phyloP scores from a whole-genome alignment of 106 monocot genomes.

The Dendrobium huoshanense region DNA sequence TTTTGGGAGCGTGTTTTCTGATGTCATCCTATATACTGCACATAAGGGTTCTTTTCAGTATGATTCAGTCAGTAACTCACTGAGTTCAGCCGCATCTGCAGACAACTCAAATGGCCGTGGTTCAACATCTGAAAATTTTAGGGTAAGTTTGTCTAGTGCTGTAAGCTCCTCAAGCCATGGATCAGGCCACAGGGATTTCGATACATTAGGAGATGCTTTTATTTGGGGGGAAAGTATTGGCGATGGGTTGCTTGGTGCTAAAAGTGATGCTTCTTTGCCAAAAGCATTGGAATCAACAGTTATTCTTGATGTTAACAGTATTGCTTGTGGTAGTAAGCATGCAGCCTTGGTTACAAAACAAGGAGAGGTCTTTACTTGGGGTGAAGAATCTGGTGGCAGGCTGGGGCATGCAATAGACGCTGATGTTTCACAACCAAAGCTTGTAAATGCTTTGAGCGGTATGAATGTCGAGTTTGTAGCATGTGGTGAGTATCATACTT shows the following conservation, averaged over 20 bases:
- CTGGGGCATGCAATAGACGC: conserved; percentile 55
- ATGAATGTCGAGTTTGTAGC: conserved; percentile 40
- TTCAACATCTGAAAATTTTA: conserved; percentile 38
- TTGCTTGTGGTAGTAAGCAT: conserved; percentile 61
- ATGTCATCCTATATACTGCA: conserved; percentile 43
- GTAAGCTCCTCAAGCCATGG: conserved; percentile 62
- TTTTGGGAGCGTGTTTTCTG: conserved; percentile 43
- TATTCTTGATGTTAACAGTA: conserved; percentile 37
- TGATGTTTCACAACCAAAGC: conserved; percentile 52
- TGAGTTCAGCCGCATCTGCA: conserved; percentile 36
- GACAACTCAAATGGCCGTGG: conserved; percentile 36
- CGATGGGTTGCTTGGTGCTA: conserved; percentile 29
- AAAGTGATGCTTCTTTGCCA: conserved; percentile 40
- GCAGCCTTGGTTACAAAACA: conserved; percentile 54
- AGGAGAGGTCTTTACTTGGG: conserved; percentile 80
- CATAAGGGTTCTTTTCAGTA: conserved; percentile 23
- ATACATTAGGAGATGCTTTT: conserved; percentile 53
- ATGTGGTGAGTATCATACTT: conserved; percentile 65
- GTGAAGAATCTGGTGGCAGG: conserved; percentile 59
- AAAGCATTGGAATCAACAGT: conserved; percentile 50
- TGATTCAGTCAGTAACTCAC: conserved; percentile 29
- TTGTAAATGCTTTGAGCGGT: conserved; percentile 36
- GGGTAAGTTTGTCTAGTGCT: conserved; percentile 53
- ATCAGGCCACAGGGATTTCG: conserved; percentile 48
- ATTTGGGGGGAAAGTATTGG: conserved; percentile 49